These are phyloP conservation scores for Tilletiopsis washingtonensis DNA, from an alignment of 1,284 basidiomycete genomes.

Conservation along the genomic window DNA sequence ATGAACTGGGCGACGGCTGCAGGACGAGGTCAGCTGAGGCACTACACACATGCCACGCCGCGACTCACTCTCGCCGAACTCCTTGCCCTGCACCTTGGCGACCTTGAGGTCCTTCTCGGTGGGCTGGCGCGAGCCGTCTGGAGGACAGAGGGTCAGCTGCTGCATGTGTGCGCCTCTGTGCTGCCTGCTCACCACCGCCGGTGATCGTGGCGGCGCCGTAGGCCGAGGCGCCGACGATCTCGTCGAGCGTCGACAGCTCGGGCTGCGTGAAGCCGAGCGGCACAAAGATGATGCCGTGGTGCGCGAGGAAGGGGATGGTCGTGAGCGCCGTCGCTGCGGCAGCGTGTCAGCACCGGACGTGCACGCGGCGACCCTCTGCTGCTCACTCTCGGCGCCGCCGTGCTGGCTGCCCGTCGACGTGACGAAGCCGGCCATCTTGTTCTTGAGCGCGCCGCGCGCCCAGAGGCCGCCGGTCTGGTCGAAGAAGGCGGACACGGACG, in stretches of 20 bases:
- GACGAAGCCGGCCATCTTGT: constrained; percentile 70
- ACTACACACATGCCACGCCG: too few species aligned
- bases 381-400: constrained; percentile 24
- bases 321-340: constrained; percentile 23
- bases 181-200: constrained; percentile 10
- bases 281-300: constrained; percentile 33
- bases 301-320: constrained; percentile 31
- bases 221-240: constrained; percentile 19
- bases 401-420: constrained; percentile 56
- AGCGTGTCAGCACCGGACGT: background rate
- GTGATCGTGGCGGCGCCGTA: constrained; percentile 32
- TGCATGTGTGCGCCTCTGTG: background rate
- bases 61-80: background rate
- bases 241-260: constrained; percentile 14
- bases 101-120: constrained; percentile 17
- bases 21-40: too few species aligned
- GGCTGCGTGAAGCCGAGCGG: constrained; percentile 19
- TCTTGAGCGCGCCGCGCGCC: constrained; percentile 62
- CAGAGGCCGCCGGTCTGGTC: constrained; percentile 71
- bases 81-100: constrained; percentile 20
- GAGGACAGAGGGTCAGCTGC: background rate
- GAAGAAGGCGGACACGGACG: constrained; percentile 55
- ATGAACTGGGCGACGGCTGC: too few species aligned
- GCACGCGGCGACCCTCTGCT: background rate
- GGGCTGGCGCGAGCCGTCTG: constrained; percentile 20